Percentiles rank a stretch among this genome's conserved stretches.
These are phyloP conservation scores for Collybia sordida DNA, from an alignment of 768 basidiomycete species.

Conservation along the genomic window DNA sequence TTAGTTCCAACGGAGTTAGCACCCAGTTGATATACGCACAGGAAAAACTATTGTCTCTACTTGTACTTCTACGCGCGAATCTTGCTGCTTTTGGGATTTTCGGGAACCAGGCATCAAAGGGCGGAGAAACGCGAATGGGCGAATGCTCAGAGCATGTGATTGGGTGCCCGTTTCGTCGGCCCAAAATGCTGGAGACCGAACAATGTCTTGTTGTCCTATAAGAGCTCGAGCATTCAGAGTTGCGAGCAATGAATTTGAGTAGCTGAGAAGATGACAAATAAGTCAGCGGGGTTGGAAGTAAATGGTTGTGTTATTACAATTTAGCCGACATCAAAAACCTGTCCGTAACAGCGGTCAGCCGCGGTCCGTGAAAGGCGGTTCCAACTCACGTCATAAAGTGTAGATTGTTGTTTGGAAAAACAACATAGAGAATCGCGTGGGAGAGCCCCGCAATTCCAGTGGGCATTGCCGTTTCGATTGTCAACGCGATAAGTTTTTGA, in stretches of 20 bases:
- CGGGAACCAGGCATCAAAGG: no score
- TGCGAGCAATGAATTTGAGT: constrained; percentile 9
- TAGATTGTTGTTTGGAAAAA: constrained; percentile 9
- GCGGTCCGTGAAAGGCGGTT: background rate
- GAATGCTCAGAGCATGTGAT: no score
- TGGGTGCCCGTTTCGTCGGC: no score
- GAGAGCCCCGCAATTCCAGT: constrained; percentile 4
- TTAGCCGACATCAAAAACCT: constrained; percentile 10
- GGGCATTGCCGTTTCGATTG: constrained; percentile 5
- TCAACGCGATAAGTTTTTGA: constrained; percentile 7
- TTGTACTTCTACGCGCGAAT: no score
- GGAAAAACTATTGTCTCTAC: no score
- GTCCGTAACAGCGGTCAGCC: background rate
- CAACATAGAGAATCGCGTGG: constrained; percentile 3
- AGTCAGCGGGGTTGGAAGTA: background rate
- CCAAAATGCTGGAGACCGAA: no score
- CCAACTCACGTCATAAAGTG: constrained; percentile 8
- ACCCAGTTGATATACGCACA: no score
- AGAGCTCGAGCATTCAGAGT: constrained; percentile 11
- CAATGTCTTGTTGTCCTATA: background rate
- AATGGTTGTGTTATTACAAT: background rate
- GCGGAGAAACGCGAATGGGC: no score
- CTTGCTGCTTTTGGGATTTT: no score
- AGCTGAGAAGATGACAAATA: constrained; percentile 1
- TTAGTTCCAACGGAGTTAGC: no score